A percentile compares a stretch with the other conserved stretches of the same genome.
phyloP scores from a whole-genome alignment of 225 moss, liverwort and hornwort species.

The Lunularia cruciata region DNA sequence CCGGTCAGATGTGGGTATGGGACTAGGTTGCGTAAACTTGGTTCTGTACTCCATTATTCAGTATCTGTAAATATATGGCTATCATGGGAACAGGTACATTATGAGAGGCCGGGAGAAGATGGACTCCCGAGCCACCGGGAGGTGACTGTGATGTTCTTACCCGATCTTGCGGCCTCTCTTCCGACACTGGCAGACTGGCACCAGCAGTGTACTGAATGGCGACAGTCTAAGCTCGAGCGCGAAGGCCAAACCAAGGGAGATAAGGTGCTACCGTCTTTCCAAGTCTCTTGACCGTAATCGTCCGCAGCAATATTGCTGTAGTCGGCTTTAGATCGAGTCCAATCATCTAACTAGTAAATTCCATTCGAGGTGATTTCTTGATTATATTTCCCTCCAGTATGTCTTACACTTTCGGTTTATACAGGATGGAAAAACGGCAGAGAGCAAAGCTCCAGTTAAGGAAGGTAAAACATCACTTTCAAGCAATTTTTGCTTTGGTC shows the following conservation, averaged over 20 bases:
- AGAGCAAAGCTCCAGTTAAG: conserved; percentile 24
- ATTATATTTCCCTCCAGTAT: no score
- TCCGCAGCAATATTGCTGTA: no score
- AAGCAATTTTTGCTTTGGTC: no score
- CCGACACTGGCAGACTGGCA: conserved; percentile 73
- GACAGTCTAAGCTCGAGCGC: conserved; percentile 62
- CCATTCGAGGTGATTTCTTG: no score
- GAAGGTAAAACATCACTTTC: no score
- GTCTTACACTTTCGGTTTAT: background rate
- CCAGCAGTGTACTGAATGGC: conserved; percentile 67
- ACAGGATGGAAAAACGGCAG: conserved; percentile 32
- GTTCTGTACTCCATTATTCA: no score
- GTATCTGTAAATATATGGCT: background rate
- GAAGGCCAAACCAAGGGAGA: conserved; percentile 61
- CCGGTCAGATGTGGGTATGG: background rate
- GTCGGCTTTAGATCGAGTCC: no score
- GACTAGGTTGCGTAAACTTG: no score
- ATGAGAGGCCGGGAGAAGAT: conserved; percentile 86
- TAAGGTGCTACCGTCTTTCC: conserved; percentile 44
- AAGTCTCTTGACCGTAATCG: no score
- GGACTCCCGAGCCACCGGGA: conserved; percentile 74
- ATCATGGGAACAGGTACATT: conserved; percentile 59
- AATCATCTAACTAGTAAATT: no score
- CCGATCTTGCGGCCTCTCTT: conserved; percentile 60
- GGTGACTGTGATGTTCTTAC: conserved; percentile 86